A percentile compares a stretch with the other conserved stretches of the same genome.
Conservation (phyloP, 2,329 filamentous ascomycete species). For the Microcera coccophila region DNA sequence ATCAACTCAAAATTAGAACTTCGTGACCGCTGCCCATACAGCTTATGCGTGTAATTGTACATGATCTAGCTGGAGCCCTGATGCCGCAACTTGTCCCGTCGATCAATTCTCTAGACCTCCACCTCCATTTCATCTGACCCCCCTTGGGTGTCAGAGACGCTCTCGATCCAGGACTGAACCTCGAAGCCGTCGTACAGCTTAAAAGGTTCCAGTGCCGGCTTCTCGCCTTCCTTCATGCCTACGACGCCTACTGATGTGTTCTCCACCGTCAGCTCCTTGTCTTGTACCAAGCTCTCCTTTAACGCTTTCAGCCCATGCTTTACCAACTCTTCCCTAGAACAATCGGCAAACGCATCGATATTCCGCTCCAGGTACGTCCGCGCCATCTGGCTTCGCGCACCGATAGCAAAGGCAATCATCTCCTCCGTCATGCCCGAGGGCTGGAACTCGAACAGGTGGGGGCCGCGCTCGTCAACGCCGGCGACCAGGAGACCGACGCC, state of each 20-base stretch:
- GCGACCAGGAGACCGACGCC: constrained; percentile 90
- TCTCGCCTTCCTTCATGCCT: constrained; percentile 52
- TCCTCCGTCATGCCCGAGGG: constrained; percentile 94
- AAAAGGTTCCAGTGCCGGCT: constrained; percentile 70
- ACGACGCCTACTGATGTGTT: constrained; percentile 92
- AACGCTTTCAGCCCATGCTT: constrained; percentile 85
- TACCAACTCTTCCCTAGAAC: constrained; percentile 79
- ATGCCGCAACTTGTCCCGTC: constrained; percentile 18
- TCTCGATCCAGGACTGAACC: constrained; percentile 80
- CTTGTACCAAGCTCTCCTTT: constrained; percentile 93
- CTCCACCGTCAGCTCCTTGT: constrained; percentile 95
- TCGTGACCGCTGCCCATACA: constrained; percentile 28
- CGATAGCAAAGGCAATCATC: constrained; percentile 95
- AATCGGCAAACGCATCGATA: constrained; percentile 74
- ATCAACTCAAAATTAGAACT: constrained; percentile 17
- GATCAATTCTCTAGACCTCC: constrained; percentile 25
- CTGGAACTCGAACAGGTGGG: constrained; percentile 98
- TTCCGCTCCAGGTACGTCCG: constrained; percentile 94
- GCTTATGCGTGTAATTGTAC: constrained; percentile 32
- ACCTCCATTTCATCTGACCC: constrained; percentile 40
- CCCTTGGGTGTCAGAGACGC: constrained; percentile 53
- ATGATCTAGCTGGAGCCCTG: constrained; percentile 32
- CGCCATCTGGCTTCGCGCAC: constrained; percentile 94
- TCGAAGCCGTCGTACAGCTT: constrained; percentile 88
- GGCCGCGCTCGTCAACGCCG: constrained; percentile 88